Evolutionary conservation across 2,329 filamentous ascomycete genomes (phyloP).

Genomic region (Pseudocercospora ulei): DNA sequence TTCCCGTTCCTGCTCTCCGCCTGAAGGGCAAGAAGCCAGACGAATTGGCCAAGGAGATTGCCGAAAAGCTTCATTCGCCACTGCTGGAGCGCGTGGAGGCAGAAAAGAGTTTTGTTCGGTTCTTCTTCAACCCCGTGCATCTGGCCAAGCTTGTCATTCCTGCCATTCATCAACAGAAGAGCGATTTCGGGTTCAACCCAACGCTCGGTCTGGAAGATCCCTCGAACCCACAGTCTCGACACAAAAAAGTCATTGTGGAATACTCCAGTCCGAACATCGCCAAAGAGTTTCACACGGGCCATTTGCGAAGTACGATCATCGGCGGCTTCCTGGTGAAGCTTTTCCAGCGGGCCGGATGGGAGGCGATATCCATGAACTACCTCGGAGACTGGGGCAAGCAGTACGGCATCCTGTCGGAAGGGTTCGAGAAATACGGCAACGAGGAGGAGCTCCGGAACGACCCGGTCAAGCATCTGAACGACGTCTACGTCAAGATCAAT

Average conservation of each 20-base stretch:
- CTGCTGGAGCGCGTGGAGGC: slow-evolving; percentile 60
- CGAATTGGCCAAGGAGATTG: slow-evolving; percentile 48
- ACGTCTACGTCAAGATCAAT: slow-evolving; percentile 71
- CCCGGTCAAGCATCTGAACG: slow-evolving; percentile 71
- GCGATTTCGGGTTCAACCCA: slow-evolving; percentile 55
- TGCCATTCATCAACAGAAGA: slow-evolving; percentile 54
- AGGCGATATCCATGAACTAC: slow-evolving; percentile 63
- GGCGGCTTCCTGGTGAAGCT: slow-evolving; percentile 63
- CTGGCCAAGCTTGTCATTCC: slow-evolving; percentile 59
- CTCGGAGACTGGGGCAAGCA: slow-evolving; percentile 72
- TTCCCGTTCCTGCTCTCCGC: slow-evolving; percentile 70
- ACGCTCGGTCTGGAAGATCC: slow-evolving; percentile 53
- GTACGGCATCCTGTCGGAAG: slow-evolving; percentile 60
- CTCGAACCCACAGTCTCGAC: slow-evolving; percentile 50
- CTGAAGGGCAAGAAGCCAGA: slow-evolving; percentile 57
- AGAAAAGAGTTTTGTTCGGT: slow-evolving; percentile 62
- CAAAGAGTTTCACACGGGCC: slow-evolving; percentile 68
- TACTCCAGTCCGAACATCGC: slow-evolving; percentile 82
- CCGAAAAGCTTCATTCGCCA: slow-evolving; percentile 51
- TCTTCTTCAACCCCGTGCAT: slow-evolving; percentile 66
- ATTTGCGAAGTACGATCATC: slow-evolving; percentile 67
- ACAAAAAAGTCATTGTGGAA: slow-evolving; percentile 64
- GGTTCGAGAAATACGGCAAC: slow-evolving; percentile 63
- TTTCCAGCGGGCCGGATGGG: slow-evolving; percentile 59
- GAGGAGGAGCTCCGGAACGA: slow-evolving; percentile 61